Evolutionary conservation across 2,329 filamentous ascomycete genomes (phyloP).

Genomic region (Peltaster fructicola): DNA sequence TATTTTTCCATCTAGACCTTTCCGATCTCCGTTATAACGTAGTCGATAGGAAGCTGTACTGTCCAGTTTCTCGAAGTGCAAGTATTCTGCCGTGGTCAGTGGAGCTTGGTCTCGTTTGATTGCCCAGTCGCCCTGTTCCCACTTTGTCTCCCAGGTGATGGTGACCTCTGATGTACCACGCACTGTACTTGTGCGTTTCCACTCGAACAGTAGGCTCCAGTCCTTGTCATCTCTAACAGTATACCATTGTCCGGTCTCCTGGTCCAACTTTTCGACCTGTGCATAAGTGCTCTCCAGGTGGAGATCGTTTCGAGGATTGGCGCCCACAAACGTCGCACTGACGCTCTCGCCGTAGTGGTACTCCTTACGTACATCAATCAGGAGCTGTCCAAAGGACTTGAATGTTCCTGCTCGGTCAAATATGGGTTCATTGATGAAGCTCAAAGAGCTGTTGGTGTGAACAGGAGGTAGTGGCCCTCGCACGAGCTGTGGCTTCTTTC

Average conservation of each 20-base stretch:
- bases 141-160: conserved; percentile 57
- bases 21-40: conserved; percentile 71
- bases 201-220: conserved; percentile 68
- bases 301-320: conserved; percentile 80
- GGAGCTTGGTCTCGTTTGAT: conserved; percentile 21
- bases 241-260: conserved; percentile 37
- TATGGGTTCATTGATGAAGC: conserved; percentile 65
- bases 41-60: conserved; percentile 53
- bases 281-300: conserved; percentile 61
- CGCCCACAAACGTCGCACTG: conserved; percentile 57
- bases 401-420: conserved; percentile 50
- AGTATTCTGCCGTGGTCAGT: conserved; percentile 6
- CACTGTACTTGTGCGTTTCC: conserved; percentile 53
- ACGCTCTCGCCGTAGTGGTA: conserved; percentile 41
- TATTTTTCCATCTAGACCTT: conserved; percentile 44
- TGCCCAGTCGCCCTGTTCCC: conserved; percentile 28
- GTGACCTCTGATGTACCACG: conserved; percentile 62
- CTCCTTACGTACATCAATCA: conserved; percentile 34
- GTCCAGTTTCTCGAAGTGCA: conserved; percentile 10
- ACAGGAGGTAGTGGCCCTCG: conserved; percentile 53
- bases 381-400: conserved; percentile 52
- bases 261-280: conserved; percentile 48
- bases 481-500: conserved; percentile 14
- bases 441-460: conserved; percentile 56
- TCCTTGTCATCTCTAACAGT: conserved; percentile 56